Evolutionary conservation across 768 basidiomycete species (phyloP).

Genomic region (Lactarius tabidus): DNA sequence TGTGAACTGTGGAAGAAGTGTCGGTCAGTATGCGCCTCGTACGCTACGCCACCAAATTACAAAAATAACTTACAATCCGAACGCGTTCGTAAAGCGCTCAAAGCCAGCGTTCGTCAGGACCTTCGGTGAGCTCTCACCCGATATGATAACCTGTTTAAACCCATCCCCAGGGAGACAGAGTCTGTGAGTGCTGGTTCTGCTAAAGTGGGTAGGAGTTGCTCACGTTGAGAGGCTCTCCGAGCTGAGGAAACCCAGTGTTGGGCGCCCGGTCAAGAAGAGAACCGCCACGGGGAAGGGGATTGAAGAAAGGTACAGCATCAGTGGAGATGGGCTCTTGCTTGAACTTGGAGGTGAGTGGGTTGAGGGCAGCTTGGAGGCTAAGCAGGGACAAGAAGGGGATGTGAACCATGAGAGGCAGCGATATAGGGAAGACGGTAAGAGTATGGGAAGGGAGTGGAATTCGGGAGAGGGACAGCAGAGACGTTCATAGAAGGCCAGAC

Average conservation of each 20-base stretch:
- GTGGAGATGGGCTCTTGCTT: not conserved
- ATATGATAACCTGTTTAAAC: constrained; percentile 20
- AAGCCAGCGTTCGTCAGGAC: constrained; percentile 23
- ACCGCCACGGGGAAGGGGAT: not conserved
- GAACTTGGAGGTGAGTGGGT: not conserved
- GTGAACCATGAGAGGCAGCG: not conserved
- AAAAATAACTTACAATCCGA: constrained; percentile 24
- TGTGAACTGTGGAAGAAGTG: constrained; percentile 13
- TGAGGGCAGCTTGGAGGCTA: constrained; percentile 9
- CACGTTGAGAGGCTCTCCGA: constrained; percentile 27
- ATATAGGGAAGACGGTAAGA: not conserved
- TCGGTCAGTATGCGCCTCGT: not conserved
- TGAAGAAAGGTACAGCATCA: not conserved
- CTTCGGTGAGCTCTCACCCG: constrained; percentile 17
- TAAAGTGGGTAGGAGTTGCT: not conserved
- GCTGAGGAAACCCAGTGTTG: not conserved
- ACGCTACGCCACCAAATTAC: not conserved
- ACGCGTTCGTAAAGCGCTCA: constrained; percentile 15
- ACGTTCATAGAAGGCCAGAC: not conserved
- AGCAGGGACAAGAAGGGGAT: constrained; percentile 14
- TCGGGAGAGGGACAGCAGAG: not conserved
- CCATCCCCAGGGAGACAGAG: no score
- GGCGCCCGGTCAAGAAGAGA: constrained; percentile 2
- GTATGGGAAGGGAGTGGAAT: not conserved
- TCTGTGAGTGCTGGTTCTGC: not conserved